Base-by-base conservation (phyloP, 139 green algal genomes). In the Haematococcus lacustris region DNA sequence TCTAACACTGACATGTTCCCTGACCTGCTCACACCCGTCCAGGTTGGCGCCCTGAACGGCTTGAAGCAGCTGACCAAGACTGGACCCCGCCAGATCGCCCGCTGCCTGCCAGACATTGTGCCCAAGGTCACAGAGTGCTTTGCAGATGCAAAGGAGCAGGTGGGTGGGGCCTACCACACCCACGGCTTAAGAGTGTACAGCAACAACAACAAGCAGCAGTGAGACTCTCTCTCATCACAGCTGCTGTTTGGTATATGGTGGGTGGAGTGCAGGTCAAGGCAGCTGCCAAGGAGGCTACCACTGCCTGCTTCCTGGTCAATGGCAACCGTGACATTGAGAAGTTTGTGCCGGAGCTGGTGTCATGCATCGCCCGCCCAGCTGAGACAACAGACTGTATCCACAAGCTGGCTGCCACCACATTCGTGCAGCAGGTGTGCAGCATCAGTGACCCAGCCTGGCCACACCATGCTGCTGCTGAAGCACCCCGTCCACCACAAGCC, bases 321-420 rank as follows among this genome's bases (percentile, higher is more conserved):
- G 68, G 75, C 77, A 97, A 97, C 91, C 80, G 83, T 51, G 93
- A 97, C 73, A 92, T 97, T 67, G 86, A 94, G 64, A 79, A 76
- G 57, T 93, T 97, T 75, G 79, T 97, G n/a, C 92, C 92, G 47
- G 81, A 78, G 9, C 78, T 97, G 33, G 87, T 97, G 57, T 76
- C 78, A 77, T 93, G 78, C 71, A 95, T 97, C 71, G 83, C 85
- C 62, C 76, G 80, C 70, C 82, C 87, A 2, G 28, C 66, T 38
- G 84, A 95, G 78, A 83, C 90, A 53, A 82, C 86, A 30, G 92
- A 97, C 66, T 93, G 85, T 68, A 89, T 97, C 71, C 92, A 96
- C 86, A 92, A 94, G 88, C 87, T 97, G 75, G 86, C 86, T 39
- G 80, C 89, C n/a, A 97, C 92, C 74, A 97, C 92, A 61, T 97